Base-by-base conservation (phyloP, 2,329 filamentous ascomycete genomes). In the Eurotiales sp. region DNA sequence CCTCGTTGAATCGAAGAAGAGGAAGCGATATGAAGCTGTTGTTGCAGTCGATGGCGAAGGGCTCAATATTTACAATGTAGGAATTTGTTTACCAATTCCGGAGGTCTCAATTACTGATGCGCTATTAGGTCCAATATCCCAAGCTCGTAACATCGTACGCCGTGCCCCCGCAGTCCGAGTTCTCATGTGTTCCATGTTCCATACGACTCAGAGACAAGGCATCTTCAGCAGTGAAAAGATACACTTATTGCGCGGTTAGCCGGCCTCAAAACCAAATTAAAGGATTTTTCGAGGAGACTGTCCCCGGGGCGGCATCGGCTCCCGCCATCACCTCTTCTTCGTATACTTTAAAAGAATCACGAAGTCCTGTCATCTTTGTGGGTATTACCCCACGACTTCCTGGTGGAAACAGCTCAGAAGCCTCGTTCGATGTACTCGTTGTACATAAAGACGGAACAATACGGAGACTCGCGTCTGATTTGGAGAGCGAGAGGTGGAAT, bases 21-120 rank as follows among this genome's bases (percentile, higher is more conserved):
- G 80, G 63, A 84, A 84, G 69, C 72, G 82, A 63, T 78, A 82
- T 59, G 82, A 85, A 61, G 72, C 85, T 46, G 80, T 74, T 27
- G 75, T 82, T 17, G 80, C 75, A 1, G 71, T 84, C 12, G 81
- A 85, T 62, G 81, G 81, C 34, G 80, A 85, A 62, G 77, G 78
- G 25, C 69, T 85, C 45, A 83, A 79, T 56, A 77, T 85, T 30
- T 84, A 84, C 68, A 81, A 82, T 67, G 82, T 84, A 71, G 43
- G 66, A 36, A 32, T 49, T n/a, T 1, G 27, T 15, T 42, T n/a
- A 21, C n/a, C 5, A 14, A 14, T 17, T 30, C 1, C 14, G 8
- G 3, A 7, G 5, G 29, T 5, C 3, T 29, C 15, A 17, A 48
- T 53, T 15, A 50, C 57, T 36, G n/a, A 34, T 29, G 43, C 10